Conservation (phyloP, 164 flowering plant genomes). For the Akebia trifoliata region DNA sequence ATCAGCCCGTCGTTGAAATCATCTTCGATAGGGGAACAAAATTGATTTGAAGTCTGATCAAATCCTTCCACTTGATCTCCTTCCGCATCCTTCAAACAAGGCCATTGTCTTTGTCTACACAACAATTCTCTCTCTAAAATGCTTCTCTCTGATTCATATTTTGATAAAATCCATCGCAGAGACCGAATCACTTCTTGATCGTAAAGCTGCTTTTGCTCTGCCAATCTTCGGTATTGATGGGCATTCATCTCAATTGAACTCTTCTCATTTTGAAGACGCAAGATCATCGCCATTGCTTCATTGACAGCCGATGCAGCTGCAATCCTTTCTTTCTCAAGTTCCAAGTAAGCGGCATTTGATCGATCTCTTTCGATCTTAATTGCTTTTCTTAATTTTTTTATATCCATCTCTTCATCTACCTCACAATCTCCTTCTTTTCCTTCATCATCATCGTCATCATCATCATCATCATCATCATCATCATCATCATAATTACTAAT, state of each 20-base stretch:
- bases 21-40: slow-evolving; percentile 4
- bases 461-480: not conserved
- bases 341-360: slow-evolving; percentile 35
- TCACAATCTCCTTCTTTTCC: slow-evolving; percentile 9
- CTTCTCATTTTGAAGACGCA: slow-evolving; percentile 64
- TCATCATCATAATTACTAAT: not conserved
- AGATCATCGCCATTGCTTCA: slow-evolving; percentile 71
- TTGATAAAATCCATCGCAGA: slow-evolving; percentile 37
- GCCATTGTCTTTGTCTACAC: slow-evolving; percentile 29
- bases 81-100: slow-evolving; percentile 22
- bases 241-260: slow-evolving; percentile 43
- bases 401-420: slow-evolving; percentile 39
- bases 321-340: slow-evolving; percentile 69
- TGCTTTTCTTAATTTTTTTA: slow-evolving; percentile 33
- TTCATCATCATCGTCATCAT: slow-evolving; percentile 14
- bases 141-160: slow-evolving; percentile 39
- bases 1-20: slow-evolving; percentile 1
- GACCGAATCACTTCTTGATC: slow-evolving; percentile 51
- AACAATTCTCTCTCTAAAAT: slow-evolving; percentile 33
- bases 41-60: not conserved
- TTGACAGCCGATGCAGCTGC: slow-evolving; percentile 69
- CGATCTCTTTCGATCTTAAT: slow-evolving; percentile 40
- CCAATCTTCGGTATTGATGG: slow-evolving; percentile 38
- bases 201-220: slow-evolving; percentile 51
- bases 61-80: slow-evolving; percentile 15